These are phyloP conservation scores for Xylogone sp. DNA, from an alignment of 2,329 filamentous ascomycete species.

Conservation along the genomic window DNA sequence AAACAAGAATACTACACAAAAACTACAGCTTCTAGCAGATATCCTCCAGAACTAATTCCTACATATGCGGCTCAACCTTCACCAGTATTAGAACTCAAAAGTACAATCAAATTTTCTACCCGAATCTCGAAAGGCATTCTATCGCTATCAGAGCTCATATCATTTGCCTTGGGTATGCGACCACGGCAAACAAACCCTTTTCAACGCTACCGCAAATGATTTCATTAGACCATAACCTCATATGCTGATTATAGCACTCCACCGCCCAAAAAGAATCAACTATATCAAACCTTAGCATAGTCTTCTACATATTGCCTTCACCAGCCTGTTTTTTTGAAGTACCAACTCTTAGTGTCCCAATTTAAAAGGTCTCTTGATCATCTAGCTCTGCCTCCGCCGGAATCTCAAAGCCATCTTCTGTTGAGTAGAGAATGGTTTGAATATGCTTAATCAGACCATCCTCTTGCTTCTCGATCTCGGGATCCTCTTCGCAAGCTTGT, in stretches of 20 bases:
- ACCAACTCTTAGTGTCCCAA: neutral
- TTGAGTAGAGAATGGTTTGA: constrained; percentile 94
- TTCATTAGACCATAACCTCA: neutral
- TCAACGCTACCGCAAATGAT: neutral
- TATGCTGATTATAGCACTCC: neutral
- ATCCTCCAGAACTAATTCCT: too few species aligned
- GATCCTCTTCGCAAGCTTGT: constrained; percentile 87
- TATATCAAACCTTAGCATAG: neutral
- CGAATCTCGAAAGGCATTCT: neutral
- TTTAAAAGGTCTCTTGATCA: constrained; percentile 76
- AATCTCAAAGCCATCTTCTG: constrained; percentile 90
- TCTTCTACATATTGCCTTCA: neutral
- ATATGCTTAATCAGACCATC: constrained; percentile 91
- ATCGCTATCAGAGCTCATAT: neutral
- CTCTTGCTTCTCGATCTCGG: constrained; percentile 90
- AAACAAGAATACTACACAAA: too few species aligned
- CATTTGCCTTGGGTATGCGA: neutral
- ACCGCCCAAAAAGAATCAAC: neutral
- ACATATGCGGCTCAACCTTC: too few species aligned
- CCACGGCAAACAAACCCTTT: neutral
- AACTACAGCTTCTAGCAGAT: too few species aligned
- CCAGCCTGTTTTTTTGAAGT: neutral
- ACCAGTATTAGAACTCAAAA: neutral
- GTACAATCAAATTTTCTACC: neutral
- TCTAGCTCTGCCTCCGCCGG: constrained; percentile 67